A percentile compares a stretch with the other conserved stretches of the same genome.
phyloP scores from a whole-genome alignment of 2,329 filamentous ascomycete genomes.

The Ophiognomonia clavigignenti-juglandacearum region DNA sequence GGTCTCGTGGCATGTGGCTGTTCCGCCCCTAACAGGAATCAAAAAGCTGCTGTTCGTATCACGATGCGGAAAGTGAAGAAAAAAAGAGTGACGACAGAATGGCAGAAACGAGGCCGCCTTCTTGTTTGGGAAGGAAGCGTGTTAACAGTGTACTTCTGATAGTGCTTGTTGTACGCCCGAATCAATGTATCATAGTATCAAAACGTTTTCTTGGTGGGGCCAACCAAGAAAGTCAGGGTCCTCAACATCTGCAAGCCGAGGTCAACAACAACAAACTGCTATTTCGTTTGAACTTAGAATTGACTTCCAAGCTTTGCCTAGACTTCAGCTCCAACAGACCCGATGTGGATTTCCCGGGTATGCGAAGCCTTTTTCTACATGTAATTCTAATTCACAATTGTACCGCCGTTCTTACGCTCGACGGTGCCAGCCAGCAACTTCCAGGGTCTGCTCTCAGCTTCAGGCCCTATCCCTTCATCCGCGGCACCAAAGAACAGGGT shows the following conservation, averaged over 20 bases:
- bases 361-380: no score
- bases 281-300: no score
- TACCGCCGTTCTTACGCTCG: no score
- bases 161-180: rapidly evolving
- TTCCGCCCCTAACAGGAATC: not conserved
- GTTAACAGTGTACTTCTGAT: not conserved
- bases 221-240: not conserved
- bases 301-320: no score
- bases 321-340: no score
- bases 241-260: constrained; percentile 4
- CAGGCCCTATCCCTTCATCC: not conserved
- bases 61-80: not conserved
- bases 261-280: no score
- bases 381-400: no score
- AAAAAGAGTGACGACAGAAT: constrained; percentile 13
- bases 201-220: not conserved
- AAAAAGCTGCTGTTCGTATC: not conserved
- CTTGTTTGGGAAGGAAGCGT: not conserved
- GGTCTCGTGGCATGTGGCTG: constrained; percentile 11
- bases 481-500: not conserved
- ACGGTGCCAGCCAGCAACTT: no score
- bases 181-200: not conserved
- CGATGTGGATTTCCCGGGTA: no score
- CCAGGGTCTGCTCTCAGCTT: no score
- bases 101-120: constrained; percentile 13